These are phyloP conservation scores for Taphrina communis DNA, from an alignment of 1,139 yeast species.

Conservation along the genomic window DNA sequence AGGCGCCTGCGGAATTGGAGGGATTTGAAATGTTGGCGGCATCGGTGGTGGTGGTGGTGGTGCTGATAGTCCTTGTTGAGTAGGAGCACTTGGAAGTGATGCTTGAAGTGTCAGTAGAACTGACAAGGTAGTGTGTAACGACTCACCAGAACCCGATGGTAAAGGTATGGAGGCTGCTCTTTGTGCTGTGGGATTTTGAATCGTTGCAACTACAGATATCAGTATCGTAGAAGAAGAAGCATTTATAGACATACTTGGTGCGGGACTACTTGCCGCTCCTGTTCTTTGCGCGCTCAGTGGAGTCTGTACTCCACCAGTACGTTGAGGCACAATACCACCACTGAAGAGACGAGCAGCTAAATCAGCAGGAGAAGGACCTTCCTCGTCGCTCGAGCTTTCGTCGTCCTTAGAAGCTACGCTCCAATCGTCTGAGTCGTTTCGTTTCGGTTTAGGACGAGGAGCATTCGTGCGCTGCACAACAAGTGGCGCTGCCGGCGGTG, in stretches of 20 bases:
- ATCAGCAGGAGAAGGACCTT: constrained; percentile 40
- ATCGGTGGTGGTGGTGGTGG: constrained; percentile 46
- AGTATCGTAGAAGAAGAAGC: background rate
- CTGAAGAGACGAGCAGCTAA: constrained; percentile 34
- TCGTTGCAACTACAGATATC: constrained; percentile 45
- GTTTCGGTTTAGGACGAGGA: constrained; percentile 20
- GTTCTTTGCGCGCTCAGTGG: constrained; percentile 33
- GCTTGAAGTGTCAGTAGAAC: too few relatives aligned
- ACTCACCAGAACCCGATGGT: constrained; percentile 24
- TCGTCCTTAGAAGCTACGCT: constrained; percentile 27
- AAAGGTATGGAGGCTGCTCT: constrained; percentile 17
- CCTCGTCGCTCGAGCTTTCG: constrained; percentile 35
- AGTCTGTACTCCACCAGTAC: constrained; percentile 33
- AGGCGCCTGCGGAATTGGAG: constrained; percentile 40
- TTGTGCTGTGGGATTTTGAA: constrained; percentile 36
- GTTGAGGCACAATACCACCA: constrained; percentile 36
- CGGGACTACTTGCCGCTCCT: constrained; percentile 52
- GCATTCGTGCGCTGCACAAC: constrained; percentile 28
- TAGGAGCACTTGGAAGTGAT: too few relatives aligned
- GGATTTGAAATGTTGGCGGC: constrained; percentile 41
- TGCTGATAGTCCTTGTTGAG: background rate
- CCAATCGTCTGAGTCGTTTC: constrained; percentile 34
- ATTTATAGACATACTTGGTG: constrained; percentile 49
- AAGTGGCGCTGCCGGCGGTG: constrained; percentile 37
- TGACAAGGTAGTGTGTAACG: constrained; percentile 26